Conservation (phyloP, 1,284 basidiomycete genomes). For the Meira miltonrushii region DNA sequence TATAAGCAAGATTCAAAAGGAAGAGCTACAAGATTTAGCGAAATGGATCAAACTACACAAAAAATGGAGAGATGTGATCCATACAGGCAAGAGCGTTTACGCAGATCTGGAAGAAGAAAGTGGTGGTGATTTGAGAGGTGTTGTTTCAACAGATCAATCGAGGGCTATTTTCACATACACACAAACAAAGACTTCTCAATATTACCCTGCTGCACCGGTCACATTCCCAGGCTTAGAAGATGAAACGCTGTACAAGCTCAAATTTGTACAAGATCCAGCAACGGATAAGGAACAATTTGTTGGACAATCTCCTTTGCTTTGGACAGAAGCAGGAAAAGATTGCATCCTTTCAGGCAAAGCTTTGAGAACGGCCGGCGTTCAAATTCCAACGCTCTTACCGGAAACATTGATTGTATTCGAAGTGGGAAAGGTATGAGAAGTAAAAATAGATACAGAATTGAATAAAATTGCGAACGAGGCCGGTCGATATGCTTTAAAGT, state of each 20-base stretch:
- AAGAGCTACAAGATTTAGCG: background rate
- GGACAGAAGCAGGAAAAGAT: no score
- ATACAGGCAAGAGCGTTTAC: conserved; percentile 4
- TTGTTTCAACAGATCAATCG: background rate
- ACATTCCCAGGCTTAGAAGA: background rate
- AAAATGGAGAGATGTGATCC: conserved; percentile 11
- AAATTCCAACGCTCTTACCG: no score
- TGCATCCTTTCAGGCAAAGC: no score
- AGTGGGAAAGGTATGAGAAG: no score
- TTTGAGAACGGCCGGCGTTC: no score
- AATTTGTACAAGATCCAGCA: background rate
- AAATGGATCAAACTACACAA: conserved; percentile 12
- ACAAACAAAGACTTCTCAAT: background rate
- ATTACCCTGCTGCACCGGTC: background rate
- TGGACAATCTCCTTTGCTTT: no score
- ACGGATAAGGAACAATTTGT: no score
- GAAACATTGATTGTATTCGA: no score
- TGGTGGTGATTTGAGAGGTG: conserved; percentile 5
- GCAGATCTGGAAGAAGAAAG: background rate
- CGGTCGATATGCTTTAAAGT: no score
- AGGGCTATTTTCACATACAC: conserved; percentile 5
- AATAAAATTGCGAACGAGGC: no score
- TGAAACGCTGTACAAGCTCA: background rate
- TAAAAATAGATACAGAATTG: no score
- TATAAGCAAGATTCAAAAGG: background rate